Evolutionary conservation across 192 early-diverging fungal species (phyloP).

Genomic region (Coemansia sp.): DNA sequence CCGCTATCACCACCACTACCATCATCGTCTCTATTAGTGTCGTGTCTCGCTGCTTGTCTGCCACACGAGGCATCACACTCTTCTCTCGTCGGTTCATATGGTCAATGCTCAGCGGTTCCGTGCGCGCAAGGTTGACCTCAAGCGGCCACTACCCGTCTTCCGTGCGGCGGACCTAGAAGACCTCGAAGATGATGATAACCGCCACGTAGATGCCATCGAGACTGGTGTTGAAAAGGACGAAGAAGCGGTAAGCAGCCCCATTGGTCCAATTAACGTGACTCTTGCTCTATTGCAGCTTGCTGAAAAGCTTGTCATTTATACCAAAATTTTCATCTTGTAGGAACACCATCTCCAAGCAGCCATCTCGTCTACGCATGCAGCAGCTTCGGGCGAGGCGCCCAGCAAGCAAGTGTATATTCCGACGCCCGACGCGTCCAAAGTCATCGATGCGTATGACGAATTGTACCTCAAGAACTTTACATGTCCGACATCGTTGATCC

Average conservation of each 20-base stretch:
- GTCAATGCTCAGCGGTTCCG: constrained; percentile 66
- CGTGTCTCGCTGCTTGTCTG: background rate
- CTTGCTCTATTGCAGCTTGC: constrained; percentile 19
- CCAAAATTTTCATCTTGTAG: constrained; percentile 48
- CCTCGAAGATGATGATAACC: constrained; percentile 76
- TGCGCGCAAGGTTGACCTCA: constrained; percentile 86
- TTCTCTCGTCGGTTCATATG: constrained; percentile 27
- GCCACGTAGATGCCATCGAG: constrained; percentile 57
- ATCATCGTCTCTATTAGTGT: background rate
- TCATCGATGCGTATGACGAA: constrained; percentile 66
- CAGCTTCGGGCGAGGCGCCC: constrained; percentile 61
- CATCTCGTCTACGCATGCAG: constrained; percentile 74
- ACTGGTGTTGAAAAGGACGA: constrained; percentile 99
- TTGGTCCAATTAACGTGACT: constrained; percentile 21
- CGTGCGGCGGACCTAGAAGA: constrained; percentile 81
- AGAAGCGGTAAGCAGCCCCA: constrained; percentile 61
- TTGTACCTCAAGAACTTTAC: constrained; percentile 71
- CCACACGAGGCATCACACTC: background rate
- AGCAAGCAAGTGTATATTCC: constrained; percentile 77
- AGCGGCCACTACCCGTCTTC: constrained; percentile 80
- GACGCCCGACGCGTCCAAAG: constrained; percentile 84
- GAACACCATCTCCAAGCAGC: constrained; percentile 95
- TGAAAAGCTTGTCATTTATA: background rate
- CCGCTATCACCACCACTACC: background rate
- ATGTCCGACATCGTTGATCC: constrained; percentile 77